Conservation (phyloP, 768 basidiomycete genomes). For the Xerocomellus intermedius region DNA sequence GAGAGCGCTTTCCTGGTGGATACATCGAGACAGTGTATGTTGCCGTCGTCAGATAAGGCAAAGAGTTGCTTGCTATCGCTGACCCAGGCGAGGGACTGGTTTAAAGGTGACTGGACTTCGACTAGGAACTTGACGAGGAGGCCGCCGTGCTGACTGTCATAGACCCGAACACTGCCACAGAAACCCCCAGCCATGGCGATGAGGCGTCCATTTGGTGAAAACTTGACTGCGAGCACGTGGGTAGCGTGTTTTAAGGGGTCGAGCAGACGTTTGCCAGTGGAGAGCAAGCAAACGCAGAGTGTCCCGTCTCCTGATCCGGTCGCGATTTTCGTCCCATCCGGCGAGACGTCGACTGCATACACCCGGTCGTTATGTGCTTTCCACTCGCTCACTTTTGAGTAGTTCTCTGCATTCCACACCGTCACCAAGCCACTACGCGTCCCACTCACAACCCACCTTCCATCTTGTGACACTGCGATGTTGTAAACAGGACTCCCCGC, state of each 20-base stretch:
- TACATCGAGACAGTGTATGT: background rate
- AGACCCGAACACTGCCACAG: background rate
- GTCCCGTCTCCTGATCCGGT: background rate
- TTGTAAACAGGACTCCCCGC: background rate
- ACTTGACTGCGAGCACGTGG: background rate
- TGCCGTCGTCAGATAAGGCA: background rate
- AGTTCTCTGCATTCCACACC: slow-evolving; percentile 2
- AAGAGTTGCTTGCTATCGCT: background rate
- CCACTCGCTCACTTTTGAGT: background rate
- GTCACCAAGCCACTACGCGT: background rate
- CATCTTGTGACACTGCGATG: background rate
- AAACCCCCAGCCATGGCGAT: background rate
- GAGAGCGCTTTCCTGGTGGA: background rate
- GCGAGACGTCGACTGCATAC: background rate
- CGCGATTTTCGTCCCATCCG: slow-evolving; percentile 1
- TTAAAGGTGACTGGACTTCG: background rate
- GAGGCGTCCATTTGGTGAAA: background rate
- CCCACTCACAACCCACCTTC: background rate
- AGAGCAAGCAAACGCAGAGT: background rate
- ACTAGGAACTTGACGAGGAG: background rate
- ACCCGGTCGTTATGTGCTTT: background rate
- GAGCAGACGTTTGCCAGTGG: background rate
- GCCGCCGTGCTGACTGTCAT: background rate
- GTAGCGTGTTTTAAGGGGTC: background rate
- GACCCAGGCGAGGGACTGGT: slow-evolving; percentile 1